Conservation (phyloP, 2,329 filamentous ascomycete genomes). For the Aspergillus brunneoviolaceus region DNA sequence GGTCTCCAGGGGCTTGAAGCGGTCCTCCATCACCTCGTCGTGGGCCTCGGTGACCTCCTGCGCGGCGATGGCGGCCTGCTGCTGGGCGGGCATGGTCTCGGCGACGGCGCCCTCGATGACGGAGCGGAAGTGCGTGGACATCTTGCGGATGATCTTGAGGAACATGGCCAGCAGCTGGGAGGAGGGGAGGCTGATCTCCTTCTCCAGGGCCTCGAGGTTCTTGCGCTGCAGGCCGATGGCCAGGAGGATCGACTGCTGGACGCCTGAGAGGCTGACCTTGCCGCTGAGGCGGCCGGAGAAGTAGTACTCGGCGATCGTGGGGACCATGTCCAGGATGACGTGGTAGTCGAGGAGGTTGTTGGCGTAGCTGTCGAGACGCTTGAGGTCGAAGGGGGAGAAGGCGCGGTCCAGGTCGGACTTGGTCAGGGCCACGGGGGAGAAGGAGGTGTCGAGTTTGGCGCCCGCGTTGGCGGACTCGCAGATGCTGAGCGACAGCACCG, state of each 20-base stretch:
- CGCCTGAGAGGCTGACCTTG: slow-evolving; percentile 69
- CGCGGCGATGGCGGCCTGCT: slow-evolving; percentile 42
- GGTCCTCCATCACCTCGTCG: slow-evolving; percentile 65
- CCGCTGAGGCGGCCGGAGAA: slow-evolving; percentile 74
- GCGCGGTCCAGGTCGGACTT: slow-evolving; percentile 74
- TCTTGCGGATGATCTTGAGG: slow-evolving; percentile 90
- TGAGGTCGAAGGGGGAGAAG: slow-evolving; percentile 89
- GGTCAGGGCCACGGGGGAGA: slow-evolving; percentile 57
- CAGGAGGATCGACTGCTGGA: slow-evolving; percentile 85
- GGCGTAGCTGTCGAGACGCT: slow-evolving; percentile 90
- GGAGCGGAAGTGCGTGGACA: slow-evolving; percentile 72
- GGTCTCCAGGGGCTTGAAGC: slow-evolving; percentile 69
- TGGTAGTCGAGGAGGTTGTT: slow-evolving; percentile 98
- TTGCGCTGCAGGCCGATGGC: slow-evolving; percentile 90
- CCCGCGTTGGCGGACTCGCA: slow-evolving; percentile 79
- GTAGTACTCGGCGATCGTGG: slow-evolving; percentile 76
- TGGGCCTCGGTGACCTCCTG: slow-evolving; percentile 59
- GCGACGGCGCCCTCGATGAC: slow-evolving; percentile 73
- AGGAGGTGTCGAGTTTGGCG: slow-evolving; percentile 63
- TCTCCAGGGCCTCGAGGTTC: slow-evolving; percentile 74
- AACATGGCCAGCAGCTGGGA: slow-evolving; percentile 94
- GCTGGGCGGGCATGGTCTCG: slow-evolving; percentile 61
- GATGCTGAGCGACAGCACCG: slow-evolving; percentile 77
- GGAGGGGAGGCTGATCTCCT: slow-evolving; percentile 70
- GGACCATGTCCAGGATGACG: slow-evolving; percentile 90